Conservation (phyloP, 768 basidiomycete genomes). For the Tulasnella sp. region DNA sequence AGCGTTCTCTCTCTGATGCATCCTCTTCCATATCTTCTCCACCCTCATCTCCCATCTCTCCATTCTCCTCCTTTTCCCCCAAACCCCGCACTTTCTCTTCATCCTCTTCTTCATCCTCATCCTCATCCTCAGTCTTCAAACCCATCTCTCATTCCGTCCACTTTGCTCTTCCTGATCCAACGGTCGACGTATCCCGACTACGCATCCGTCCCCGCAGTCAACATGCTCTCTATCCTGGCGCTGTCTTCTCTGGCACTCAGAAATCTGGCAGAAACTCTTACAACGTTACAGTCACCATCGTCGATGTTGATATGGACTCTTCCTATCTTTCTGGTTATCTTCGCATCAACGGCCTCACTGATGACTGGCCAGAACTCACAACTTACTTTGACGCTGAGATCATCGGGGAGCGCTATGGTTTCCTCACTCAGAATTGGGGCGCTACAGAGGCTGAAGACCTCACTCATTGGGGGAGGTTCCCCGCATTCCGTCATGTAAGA, state of each 20-base stretch:
- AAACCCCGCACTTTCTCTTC: too few relatives aligned
- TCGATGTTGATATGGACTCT: conserved; percentile 78
- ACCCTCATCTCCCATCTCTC: too few relatives aligned
- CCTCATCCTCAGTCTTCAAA: not conserved
- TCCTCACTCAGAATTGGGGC: conserved; percentile 81
- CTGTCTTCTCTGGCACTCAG: conserved; percentile 81
- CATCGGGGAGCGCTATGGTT: conserved; percentile 81
- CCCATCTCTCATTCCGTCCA: conserved; percentile 1
- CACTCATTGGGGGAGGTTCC: conserved; percentile 90
- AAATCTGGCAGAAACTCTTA: conserved; percentile 89
- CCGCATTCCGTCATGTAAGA: conserved; percentile 72
- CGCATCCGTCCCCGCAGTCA: conserved; percentile 59
- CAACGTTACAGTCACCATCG: conserved; percentile 84
- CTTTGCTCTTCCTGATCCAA: conserved; percentile 34
- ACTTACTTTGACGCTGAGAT: conserved; percentile 97
- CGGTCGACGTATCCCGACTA: conserved; percentile 61
- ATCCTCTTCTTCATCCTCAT: conserved; percentile 1
- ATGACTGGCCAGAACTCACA: conserved; percentile 90
- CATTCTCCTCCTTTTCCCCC: too few relatives aligned
- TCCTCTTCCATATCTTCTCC: too few relatives aligned
- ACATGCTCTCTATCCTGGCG: conserved; percentile 77
- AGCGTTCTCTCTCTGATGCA: too few relatives aligned
- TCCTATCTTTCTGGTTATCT: conserved; percentile 87
- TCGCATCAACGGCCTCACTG: conserved; percentile 80
- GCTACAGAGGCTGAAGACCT: conserved; percentile 85